Evolutionary conservation across 139 green algal genomes (phyloP).

Genomic region (Penium margaritaceum): DNA sequence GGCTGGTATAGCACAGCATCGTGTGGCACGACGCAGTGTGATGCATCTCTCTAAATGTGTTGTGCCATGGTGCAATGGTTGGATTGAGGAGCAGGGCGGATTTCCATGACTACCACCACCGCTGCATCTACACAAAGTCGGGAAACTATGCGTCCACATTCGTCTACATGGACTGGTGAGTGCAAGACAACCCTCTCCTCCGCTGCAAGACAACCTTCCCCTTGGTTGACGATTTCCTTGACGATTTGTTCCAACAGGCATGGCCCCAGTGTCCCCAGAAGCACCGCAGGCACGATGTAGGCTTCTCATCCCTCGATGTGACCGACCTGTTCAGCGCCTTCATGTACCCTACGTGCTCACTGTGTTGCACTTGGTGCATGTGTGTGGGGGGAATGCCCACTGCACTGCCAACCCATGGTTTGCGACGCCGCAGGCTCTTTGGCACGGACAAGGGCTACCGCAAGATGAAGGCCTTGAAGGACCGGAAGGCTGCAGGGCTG

Average conservation of each 20-base stretch:
- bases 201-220: slow-evolving; percentile 6
- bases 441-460: slow-evolving; percentile 35
- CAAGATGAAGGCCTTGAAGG: slow-evolving; percentile 22
- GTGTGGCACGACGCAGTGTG: no score
- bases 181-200: no score
- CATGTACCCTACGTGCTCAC: not conserved
- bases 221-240: slow-evolving; percentile 12
- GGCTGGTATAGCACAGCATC: no score
- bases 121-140: slow-evolving; percentile 45
- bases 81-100: slow-evolving; percentile 40
- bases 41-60: no score
- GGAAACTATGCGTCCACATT: slow-evolving; percentile 49
- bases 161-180: slow-evolving; percentile 48
- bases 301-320: no score
- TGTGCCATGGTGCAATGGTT: no score
- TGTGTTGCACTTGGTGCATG: not conserved
- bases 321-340: not conserved
- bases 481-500: no score
- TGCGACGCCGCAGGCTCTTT: slow-evolving; percentile 19
- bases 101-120: slow-evolving; percentile 48
- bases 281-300: no score
- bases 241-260: not conserved
- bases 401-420: not conserved
- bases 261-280: not conserved
- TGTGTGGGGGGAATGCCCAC: not conserved